Evolutionary conservation across 306 rosid species (phyloP), one percentile per base, ranked within the genome.

Genomic region (Alnus rubra): DNA sequence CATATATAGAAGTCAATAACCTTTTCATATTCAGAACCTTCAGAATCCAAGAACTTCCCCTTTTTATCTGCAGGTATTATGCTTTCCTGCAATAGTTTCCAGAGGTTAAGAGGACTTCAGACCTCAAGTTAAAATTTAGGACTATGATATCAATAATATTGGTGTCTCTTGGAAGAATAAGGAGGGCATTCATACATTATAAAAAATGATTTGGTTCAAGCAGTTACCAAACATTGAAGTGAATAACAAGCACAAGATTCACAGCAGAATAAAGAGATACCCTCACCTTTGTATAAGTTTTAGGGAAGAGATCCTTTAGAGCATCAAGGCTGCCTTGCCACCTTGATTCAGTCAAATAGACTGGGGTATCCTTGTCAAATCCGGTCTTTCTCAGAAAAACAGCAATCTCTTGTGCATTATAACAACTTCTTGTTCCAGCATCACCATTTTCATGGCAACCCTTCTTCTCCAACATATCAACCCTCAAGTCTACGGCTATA

Each of bases 1-100:
- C 97, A 91, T 30, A 93, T 74, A 42, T 93, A 90, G 80, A 87
- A 96, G 83, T 96, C 99, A 0, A 96, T 90, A 77, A 91, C 91
- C 80, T 93, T 96, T 86, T 93, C 98, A 13, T 89, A 81, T 78
- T 96, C 97, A 19, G 98, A 90, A 76, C 94, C 90, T 76, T 86
- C 80, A 2, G 96, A 80, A 51, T 85, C 90, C 79, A 91, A 79
- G 79, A 90, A 89, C 88, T 86, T 90, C 14, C 79, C 62, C 87
- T 93, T 95, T 85, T 91, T 93, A 67, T 96, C 99, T 3, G 98
- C 99, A 0, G 99, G 98, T 71, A 96, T 85, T 74, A 96, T 90
- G 64, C 91, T 82, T 79, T 96, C 97, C 99, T 96, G 92, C 90
- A 91, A 86, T 55, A 77, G 63, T 83, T 81, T 64, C 51, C 64